phyloP scores from a whole-genome alignment of 106 monocot genomes.

The Iris macrosiphon region DNA sequence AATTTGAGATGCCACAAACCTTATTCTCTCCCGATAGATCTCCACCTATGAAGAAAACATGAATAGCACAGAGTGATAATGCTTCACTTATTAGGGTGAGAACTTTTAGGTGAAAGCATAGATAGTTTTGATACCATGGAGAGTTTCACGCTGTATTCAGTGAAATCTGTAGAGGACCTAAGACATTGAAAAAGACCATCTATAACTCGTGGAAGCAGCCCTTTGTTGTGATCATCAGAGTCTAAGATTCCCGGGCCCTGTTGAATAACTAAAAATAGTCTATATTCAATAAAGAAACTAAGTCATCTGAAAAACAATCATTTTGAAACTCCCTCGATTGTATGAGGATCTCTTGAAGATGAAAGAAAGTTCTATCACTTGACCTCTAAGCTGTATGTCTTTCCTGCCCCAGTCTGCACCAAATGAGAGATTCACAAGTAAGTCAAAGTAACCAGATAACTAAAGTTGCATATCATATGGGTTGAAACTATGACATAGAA shows the following conservation, averaged over 20 bases:
- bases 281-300: too few relatives aligned
- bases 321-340: too few relatives aligned
- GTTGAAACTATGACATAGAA: too few relatives aligned
- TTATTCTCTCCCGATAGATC: conserved; percentile 88
- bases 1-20: conserved; percentile 29
- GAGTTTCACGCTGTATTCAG: conserved; percentile 44
- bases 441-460: too few relatives aligned
- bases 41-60: conserved; percentile 50
- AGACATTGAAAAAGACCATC: conserved; percentile 53
- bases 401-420: conserved; percentile 84
- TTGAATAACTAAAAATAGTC: background rate
- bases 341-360: background rate
- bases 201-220: conserved; percentile 59
- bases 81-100: background rate
- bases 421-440: conserved; percentile 4
- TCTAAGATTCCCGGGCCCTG: conserved; percentile 58
- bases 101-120: background rate
- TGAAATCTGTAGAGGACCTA: conserved; percentile 13
- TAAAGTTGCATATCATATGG: too few relatives aligned
- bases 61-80: background rate
- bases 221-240: conserved; percentile 45
- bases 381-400: conserved; percentile 91
- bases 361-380: conserved; percentile 11
- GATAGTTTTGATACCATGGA: conserved; percentile 59
- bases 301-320: too few relatives aligned